Percentiles rank a stretch among this genome's conserved stretches.
Evolutionary conservation across 495 filamentous ascomycete genomes (phyloP).

Genomic region (Penicillium tannophilum): DNA sequence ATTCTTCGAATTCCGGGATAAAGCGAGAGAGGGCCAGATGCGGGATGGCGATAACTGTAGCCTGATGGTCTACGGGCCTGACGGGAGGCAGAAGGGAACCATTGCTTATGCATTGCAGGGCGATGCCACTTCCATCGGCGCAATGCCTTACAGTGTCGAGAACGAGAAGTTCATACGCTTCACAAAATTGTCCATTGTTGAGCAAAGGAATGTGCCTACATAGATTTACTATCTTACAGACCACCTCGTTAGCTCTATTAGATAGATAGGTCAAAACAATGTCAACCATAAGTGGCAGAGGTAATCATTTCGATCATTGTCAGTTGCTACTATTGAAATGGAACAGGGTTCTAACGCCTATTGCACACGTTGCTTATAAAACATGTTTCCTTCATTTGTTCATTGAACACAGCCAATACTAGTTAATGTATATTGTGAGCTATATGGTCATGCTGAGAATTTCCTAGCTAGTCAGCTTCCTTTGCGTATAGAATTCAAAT

Average conservation of each 20-base stretch:
- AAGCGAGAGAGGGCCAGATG: neutral
- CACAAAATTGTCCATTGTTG: neutral
- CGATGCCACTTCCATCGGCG: slow-evolving; percentile 2
- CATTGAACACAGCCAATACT: no score
- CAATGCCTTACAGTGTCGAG: slow-evolving; percentile 2
- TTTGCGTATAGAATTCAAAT: no score
- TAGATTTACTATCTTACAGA: neutral
- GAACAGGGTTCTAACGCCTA: no score
- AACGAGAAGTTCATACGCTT: slow-evolving; percentile 3
- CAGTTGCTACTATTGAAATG: no score
- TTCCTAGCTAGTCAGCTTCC: no score
- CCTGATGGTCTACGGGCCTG: slow-evolving; percentile 1
- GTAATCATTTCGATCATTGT: no score
- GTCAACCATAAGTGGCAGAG: no score
- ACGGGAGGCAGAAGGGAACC: neutral
- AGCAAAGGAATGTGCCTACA: neutral
- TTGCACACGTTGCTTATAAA: no score
- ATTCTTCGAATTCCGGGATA: slow-evolving; percentile 3
- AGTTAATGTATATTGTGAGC: no score
- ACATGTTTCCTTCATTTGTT: no score
- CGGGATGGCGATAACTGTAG: slow-evolving; percentile 5
- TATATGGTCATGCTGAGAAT: no score
- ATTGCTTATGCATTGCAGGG: neutral
- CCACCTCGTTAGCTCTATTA: neutral
- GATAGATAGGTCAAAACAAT: neutral